Evolutionary conservation across 306 rosid genomes (phyloP).

Genomic region (Vigna radiata): DNA sequence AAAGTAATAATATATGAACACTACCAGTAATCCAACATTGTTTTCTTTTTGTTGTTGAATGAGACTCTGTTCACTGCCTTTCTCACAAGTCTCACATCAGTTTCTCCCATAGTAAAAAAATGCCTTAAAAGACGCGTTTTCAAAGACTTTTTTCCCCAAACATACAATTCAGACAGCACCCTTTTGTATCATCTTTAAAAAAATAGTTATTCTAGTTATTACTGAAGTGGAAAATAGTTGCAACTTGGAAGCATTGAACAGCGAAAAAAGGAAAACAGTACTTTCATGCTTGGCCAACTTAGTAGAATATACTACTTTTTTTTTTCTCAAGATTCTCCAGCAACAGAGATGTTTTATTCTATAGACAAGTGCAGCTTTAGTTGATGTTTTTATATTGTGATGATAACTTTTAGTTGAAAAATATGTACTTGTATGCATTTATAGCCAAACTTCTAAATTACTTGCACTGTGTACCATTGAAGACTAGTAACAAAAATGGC

Average conservation of each 20-base stretch:
- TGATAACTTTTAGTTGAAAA: neutral
- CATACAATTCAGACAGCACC: neutral
- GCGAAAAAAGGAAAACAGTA: neutral
- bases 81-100: neutral
- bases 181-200: neutral
- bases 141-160: neutral
- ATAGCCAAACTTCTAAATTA: neutral
- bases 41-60: neutral
- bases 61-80: neutral
- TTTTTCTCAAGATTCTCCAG: neutral
- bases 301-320: slow-evolving; percentile 5
- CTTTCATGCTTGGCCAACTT: slow-evolving; percentile 1
- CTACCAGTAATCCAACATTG: neutral
- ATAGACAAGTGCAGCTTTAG: neutral
- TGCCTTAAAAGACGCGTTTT: neutral
- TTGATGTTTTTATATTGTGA: slow-evolving; percentile 10
- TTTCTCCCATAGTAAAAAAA: neutral
- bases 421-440: neutral
- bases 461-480: neutral
- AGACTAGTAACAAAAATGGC: neutral
- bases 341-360: neutral
- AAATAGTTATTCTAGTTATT: neutral
- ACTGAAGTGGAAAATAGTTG: neutral
- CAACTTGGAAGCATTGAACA: slow-evolving; percentile 11
- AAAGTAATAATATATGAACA: neutral